Percentiles rank a stretch among this genome's conserved stretches.
Evolutionary conservation across 345 rosid genomes (phyloP).

Genomic region (Turritis glabra): DNA sequence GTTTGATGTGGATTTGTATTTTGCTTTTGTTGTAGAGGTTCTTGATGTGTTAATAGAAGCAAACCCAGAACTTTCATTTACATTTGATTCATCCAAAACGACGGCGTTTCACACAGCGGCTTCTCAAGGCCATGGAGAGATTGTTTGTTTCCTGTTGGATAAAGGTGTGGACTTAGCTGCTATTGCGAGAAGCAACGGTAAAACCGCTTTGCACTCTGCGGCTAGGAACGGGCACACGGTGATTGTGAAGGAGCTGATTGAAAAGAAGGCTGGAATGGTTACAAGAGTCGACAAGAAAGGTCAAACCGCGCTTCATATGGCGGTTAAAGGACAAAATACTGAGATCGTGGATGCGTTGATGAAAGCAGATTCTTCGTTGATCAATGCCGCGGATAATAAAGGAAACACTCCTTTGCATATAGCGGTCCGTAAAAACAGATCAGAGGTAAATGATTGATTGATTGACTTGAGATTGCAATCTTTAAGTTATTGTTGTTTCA

Average conservation of each 20-base stretch:
- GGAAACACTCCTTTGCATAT: constrained; percentile 88
- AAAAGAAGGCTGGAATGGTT: constrained; percentile 56
- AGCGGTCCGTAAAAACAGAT: constrained; percentile 67
- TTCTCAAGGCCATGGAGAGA: constrained; percentile 71
- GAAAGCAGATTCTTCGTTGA: constrained; percentile 45
- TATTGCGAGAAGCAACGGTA: constrained; percentile 73
- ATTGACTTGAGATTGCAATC: background rate
- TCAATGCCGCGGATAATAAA: constrained; percentile 69
- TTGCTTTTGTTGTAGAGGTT: constrained; percentile 46
- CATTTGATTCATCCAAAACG: constrained; percentile 71
- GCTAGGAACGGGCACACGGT: constrained; percentile 86
- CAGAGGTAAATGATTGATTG: constrained; percentile 50
- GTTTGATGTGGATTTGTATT: background rate
- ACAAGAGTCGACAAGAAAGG: constrained; percentile 72
- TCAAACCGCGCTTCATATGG: constrained; percentile 92
- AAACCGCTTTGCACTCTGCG: constrained; percentile 81
- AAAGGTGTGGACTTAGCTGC: constrained; percentile 53
- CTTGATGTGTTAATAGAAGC: constrained; percentile 67
- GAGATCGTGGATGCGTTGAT: constrained; percentile 63
- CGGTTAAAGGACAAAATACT: constrained; percentile 74
- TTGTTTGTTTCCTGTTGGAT: constrained; percentile 67
- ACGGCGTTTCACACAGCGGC: constrained; percentile 86
- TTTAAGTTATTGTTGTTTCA: background rate
- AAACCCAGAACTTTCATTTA: constrained; percentile 67
- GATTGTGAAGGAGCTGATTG: constrained; percentile 64